Evolutionary conservation across 305 asterid species (phyloP).

Genomic region (Fraxinus latifolia): DNA sequence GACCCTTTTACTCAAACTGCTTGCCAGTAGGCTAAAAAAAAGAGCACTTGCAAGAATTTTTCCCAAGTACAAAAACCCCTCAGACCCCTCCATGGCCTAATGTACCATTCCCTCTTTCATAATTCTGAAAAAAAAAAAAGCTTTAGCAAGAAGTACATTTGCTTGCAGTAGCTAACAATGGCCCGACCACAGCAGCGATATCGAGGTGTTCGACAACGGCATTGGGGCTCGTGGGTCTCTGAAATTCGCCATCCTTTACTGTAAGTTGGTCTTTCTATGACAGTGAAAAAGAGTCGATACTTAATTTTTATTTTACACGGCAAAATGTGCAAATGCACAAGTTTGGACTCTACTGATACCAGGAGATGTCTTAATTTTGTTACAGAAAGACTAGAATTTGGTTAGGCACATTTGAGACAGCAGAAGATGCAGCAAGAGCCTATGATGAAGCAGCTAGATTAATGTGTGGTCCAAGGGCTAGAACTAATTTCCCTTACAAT

Average conservation of each 20-base stretch:
- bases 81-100: not conserved
- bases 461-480: conserved; percentile 64
- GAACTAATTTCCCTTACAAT: conserved; percentile 60
- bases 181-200: conserved; percentile 57
- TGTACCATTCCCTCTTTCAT: conserved; percentile 2
- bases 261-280: conserved; percentile 34
- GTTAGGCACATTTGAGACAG: conserved; percentile 73
- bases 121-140: not conserved
- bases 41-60: not conserved
- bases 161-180: conserved; percentile 32
- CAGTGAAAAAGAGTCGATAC: not conserved
- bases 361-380: not conserved
- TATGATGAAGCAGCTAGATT: conserved; percentile 69
- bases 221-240: conserved; percentile 86
- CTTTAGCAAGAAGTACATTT: not conserved
- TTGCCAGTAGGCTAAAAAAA: conserved; percentile 21
- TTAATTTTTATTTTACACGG: too few relatives aligned
- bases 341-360: not conserved
- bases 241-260: conserved; percentile 75
- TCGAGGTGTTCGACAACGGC: conserved; percentile 74
- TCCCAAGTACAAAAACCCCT: not conserved
- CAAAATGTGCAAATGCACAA: not conserved
- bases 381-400: conserved; percentile 65
- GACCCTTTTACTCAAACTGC: conserved; percentile 25
- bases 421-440: conserved; percentile 68